Evolutionary conservation across 768 basidiomycete species (phyloP).

Genomic region (Boletus edulis): DNA sequence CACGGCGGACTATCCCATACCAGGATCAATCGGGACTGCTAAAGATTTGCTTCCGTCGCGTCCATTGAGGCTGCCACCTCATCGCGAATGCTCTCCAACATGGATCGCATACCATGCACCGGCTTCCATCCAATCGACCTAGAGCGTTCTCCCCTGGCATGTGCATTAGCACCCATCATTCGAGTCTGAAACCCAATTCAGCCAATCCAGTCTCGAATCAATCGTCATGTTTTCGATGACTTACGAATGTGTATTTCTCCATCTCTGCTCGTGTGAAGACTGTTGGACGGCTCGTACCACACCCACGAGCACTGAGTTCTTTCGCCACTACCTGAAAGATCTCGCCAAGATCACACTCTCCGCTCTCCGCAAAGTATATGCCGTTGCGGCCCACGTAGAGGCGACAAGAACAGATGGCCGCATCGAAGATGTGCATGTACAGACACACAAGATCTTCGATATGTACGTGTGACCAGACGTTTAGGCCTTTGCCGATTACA

Average conservation of each 20-base stretch:
- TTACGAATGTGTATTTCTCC: conserved; percentile 14
- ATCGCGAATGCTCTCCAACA: conserved; percentile 40
- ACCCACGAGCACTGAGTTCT: conserved; percentile 29
- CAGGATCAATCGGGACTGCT: not conserved
- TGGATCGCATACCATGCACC: conserved; percentile 35
- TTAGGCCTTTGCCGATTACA: conserved; percentile 54
- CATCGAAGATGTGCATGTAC: conserved; percentile 44
- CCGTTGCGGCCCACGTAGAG: conserved; percentile 38
- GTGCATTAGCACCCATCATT: conserved; percentile 19
- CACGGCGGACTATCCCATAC: not conserved
- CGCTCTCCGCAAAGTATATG: conserved; percentile 52
- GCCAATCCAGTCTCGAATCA: not conserved
- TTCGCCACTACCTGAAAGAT: conserved; percentile 40
- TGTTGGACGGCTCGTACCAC: conserved; percentile 31
- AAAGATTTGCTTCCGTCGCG: not conserved
- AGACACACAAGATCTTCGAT: conserved; percentile 47
- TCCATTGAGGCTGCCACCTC: conserved; percentile 30
- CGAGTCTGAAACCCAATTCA: conserved; percentile 7
- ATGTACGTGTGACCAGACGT: conserved; percentile 61
- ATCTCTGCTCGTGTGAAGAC: conserved; percentile 36
- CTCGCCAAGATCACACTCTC: conserved; percentile 45
- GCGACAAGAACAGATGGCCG: conserved; percentile 17
- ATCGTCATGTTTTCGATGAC: not conserved
- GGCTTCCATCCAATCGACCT: conserved; percentile 23
- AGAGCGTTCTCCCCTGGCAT: conserved; percentile 18